Base-by-base conservation (phyloP, 2,329 filamentous ascomycete genomes). In the Microdochium trichocladiopsis region DNA sequence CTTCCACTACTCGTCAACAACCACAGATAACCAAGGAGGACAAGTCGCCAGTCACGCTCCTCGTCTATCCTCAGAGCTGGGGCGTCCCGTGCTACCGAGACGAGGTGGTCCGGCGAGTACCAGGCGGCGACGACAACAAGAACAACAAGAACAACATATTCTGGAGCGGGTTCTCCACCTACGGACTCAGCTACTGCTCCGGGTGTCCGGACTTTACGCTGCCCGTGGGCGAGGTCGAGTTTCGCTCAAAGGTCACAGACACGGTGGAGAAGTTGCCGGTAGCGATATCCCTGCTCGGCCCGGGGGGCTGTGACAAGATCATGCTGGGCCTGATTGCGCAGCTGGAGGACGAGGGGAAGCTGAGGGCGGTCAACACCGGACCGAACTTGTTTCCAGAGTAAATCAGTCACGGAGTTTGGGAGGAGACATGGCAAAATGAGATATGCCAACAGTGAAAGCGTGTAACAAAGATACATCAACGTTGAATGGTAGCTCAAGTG, bases 181-280 rank as follows among this genome's bases (percentile, higher is more conserved):
- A 56, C 33, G 56, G 55, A 2, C 50, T 59, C 45, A 58, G 57
- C 24, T 57, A 61, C 51, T 53, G 53, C 33, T 56, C 55, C 5
- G 56, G 57, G 14, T 61, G 56, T 28, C 56, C 57, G 1, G 58
- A 61, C 33, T 43, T 54, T 11, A 53, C 56, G n/a, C 14, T 60
- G 18, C 56, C 54, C 2, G n/a, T 58, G 4, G 53, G 58, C 6
- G 54, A 61, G 21, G 53, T 53, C 4, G 18, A 33, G 4, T 59
- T 57, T 43, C 31, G 24, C 16, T 57, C 57, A 11, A 53, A 50
- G 31, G 25, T 55, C 37, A 59, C 58, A 1, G 37, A 50, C 3
- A 43, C 22, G 2, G 50, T 52, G 14, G 55, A 54, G n/a, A 50
- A 54, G 31, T 47, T 59, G 9, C 59, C 56, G 2, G 55, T 58